Evolutionary conservation across 148 eudicot species (phyloP), one percentile per base, ranked within the genome.

Genomic region (Euryodendron excelsum): DNA sequence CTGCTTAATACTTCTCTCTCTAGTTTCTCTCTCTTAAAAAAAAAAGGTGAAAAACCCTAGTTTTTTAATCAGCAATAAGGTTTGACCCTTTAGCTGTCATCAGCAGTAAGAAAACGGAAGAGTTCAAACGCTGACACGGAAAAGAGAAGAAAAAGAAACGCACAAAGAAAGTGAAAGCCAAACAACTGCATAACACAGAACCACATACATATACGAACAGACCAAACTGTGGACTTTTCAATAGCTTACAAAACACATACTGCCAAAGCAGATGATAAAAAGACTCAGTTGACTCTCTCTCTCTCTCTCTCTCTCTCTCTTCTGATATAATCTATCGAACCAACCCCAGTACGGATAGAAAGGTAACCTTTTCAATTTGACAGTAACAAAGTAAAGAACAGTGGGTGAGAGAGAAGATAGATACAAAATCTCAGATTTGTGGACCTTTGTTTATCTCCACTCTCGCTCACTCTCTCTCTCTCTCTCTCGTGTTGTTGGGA

Each of bases 51-150:
- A 45, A 58, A 69, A 69, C 81, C 69, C 55, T 71, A 60, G 59
- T 79, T 56, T 53, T 27, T n/a, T n/a, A n/a, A n/a, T n/a, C n/a
- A n/a, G n/a, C n/a, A n/a, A 59, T 25, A 55, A 2, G 34, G 37
- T 17, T 81, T 81, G 76, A 65, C 48, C 18, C 48, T 41, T 41
- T 73, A 82, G 84, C 84, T 78, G 81, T 67, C 74, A 67, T 59
- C 31, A 64, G 63, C 74, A 47, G 75, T 72, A 44, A 23, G 50
- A 41, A 78, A 74, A 61, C 21, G 48, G 77, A 74, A 83, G 76
- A 63, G 62, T 75, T 61, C 75, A 25, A 69, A 37, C 37, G 69
- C 70, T 33, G 80, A 25, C 34, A 83, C 56, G 78, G 53, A 69
- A 69, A 69, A 58, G 12, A 52, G 48, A 39, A n/a, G 13, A 41